Evolutionary conservation across 1,284 basidiomycete species (phyloP).

Genomic region (Sphagnurus paluster): DNA sequence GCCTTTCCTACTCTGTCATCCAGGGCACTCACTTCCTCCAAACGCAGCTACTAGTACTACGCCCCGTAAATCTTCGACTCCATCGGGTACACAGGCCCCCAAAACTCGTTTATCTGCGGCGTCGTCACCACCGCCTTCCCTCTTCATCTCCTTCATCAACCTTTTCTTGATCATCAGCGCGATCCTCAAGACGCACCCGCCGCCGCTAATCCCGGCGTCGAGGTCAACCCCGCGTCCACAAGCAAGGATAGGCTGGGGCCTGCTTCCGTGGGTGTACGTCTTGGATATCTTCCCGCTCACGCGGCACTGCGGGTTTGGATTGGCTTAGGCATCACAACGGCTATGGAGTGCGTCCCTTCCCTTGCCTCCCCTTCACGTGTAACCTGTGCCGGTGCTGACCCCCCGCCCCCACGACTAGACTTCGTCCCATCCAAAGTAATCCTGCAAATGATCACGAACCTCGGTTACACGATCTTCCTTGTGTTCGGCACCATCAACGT

Average conservation of each 20-base stretch:
- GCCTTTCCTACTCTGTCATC: constrained; percentile 34
- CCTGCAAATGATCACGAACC: constrained; percentile 57
- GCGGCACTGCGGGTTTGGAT: constrained; percentile 72
- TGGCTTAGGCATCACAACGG: constrained; percentile 76
- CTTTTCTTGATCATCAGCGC: constrained; percentile 78
- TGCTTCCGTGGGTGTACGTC: constrained; percentile 69
- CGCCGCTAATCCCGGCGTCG: no score
- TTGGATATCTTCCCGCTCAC: constrained; percentile 84
- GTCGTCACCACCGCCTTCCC: constrained; percentile 62
- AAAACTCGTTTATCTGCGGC: constrained; percentile 75
- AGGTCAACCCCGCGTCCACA: constrained; percentile 45
- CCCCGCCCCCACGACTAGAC: constrained; percentile 37
- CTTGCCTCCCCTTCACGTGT: no score
- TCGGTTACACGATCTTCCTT: constrained; percentile 70
- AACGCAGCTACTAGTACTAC: constrained; percentile 64
- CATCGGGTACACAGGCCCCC: constrained; percentile 64
- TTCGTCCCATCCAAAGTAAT: constrained; percentile 76
- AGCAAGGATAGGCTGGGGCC: constrained; percentile 77
- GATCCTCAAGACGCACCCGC: constrained; percentile 73
- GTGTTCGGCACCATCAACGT: constrained; percentile 69
- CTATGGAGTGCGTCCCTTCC: constrained; percentile 64
- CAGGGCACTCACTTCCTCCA: no score
- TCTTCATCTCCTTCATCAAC: constrained; percentile 67
- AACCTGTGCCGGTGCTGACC: no score
- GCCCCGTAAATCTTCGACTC: constrained; percentile 73